phyloP scores from a whole-genome alignment of 352 stramenopile genomes.

The Phytophthora pinifolia region DNA sequence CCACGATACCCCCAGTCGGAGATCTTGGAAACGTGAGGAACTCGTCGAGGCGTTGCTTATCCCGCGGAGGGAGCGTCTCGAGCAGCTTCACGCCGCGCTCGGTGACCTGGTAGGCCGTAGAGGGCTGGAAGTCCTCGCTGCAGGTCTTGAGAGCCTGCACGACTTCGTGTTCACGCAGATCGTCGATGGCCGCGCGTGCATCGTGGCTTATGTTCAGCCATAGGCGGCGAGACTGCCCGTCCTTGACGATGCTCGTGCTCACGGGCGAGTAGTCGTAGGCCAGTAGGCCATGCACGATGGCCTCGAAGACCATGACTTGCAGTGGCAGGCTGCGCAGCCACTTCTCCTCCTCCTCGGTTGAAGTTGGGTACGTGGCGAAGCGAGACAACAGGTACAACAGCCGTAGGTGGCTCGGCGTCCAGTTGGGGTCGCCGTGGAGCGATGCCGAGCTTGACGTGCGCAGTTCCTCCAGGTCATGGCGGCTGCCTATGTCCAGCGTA shows the following conservation, averaged over 20 bases:
- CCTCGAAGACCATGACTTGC: constrained; percentile 97
- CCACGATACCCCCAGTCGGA: not conserved
- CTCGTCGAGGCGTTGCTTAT: constrained; percentile 62
- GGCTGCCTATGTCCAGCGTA: constrained; percentile 32
- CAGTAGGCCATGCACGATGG: constrained; percentile 92
- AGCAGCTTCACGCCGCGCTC: constrained; percentile 43
- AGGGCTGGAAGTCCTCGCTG: constrained; percentile 93
- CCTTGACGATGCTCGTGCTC: constrained; percentile 94
- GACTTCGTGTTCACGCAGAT: constrained; percentile 93
- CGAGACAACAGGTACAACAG: constrained; percentile 95
- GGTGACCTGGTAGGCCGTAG: constrained; percentile 93
- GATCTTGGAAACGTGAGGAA: constrained; percentile 44
- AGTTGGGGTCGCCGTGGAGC: constrained; percentile 19
- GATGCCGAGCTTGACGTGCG: not conserved
- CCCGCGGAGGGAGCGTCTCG: constrained; percentile 29
- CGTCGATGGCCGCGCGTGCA: constrained; percentile 95
- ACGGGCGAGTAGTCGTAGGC: constrained; percentile 98
- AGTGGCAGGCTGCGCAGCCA: constrained; percentile 96
- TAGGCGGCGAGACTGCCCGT: constrained; percentile 77
- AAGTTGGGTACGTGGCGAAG: constrained; percentile 91
- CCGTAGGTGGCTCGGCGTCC: constrained; percentile 93
- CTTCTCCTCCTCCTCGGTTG: constrained; percentile 91
- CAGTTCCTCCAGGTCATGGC: constrained; percentile 7
- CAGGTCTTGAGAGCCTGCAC: constrained; percentile 95
- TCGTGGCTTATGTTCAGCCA: constrained; percentile 97